Percentiles rank a stretch among this genome's conserved stretches.
These are phyloP conservation scores for Penicillium roqueforti DNA, from an alignment of 495 filamentous ascomycete genomes.

Conservation along the genomic window DNA sequence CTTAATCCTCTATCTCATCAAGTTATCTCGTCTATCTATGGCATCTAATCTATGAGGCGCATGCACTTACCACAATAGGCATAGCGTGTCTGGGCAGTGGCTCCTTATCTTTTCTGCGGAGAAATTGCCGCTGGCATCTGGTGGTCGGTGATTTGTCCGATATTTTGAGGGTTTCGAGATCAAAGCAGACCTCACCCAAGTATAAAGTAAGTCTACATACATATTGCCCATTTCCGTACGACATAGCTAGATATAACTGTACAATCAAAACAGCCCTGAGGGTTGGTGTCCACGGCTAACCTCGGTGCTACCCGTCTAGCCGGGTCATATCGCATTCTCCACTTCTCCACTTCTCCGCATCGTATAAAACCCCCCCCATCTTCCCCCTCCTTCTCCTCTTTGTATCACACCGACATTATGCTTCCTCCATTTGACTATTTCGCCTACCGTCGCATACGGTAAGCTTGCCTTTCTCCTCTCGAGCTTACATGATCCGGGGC, in stretches of 20 bases:
- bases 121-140: neutral
- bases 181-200: neutral
- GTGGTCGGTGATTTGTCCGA: neutral
- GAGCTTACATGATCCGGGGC: neutral
- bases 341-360: slow-evolving; percentile 19
- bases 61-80: neutral
- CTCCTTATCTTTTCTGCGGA: neutral
- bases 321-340: slow-evolving; percentile 19
- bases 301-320: neutral
- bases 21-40: neutral
- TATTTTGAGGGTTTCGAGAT: neutral
- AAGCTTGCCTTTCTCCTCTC: slow-evolving; percentile 9
- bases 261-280: no score
- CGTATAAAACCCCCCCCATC: slow-evolving; percentile 26
- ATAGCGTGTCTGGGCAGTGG: neutral
- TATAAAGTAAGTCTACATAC: neutral
- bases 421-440: slow-evolving; percentile 58
- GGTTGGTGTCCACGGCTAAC: slow-evolving; percentile 9
- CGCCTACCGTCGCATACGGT: slow-evolving; percentile 53
- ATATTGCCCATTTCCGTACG: no score
- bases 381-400: slow-evolving; percentile 3
- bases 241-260: no score
- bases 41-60: neutral
- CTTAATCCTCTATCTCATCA: neutral
- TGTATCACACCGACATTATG: slow-evolving; percentile 33